phyloP scores from a whole-genome alignment of 129 eudicot genomes.

The Smallanthus sonchifolius region DNA sequence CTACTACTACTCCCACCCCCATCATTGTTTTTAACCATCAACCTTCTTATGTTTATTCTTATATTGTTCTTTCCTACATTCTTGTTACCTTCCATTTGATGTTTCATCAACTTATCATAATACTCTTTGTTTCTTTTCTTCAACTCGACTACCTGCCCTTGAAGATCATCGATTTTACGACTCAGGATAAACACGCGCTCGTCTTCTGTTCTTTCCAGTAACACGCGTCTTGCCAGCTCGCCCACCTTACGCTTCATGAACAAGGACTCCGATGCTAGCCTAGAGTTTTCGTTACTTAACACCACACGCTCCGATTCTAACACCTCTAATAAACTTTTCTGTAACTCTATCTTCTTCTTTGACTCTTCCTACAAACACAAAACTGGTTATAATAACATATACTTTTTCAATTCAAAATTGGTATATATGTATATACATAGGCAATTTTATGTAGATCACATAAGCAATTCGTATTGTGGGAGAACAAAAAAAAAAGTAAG shows the following conservation, averaged over 20 bases:
- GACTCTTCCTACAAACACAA: constrained; percentile 27
- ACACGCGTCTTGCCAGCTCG: constrained; percentile 65
- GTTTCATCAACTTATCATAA: constrained; percentile 47
- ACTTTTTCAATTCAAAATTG: too few relatives aligned
- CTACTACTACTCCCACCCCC: constrained; percentile 33
- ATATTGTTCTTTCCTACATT: constrained; percentile 20
- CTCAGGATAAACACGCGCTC: constrained; percentile 59
- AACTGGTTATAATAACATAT: too few relatives aligned
- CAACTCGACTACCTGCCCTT: constrained; percentile 51
- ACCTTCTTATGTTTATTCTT: constrained; percentile 19
- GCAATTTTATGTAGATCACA: too few relatives aligned
- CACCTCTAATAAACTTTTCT: constrained; percentile 68
- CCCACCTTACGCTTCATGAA: constrained; percentile 81
- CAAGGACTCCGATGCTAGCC: constrained; percentile 51
- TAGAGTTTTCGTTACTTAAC: constrained; percentile 58
- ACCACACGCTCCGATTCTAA: constrained; percentile 81
- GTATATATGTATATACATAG: too few relatives aligned
- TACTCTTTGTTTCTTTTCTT: constrained; percentile 77
- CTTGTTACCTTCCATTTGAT: constrained; percentile 23
- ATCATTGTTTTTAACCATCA: constrained; percentile 14
- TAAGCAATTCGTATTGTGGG: too few relatives aligned
- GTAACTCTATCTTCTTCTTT: constrained; percentile 60
- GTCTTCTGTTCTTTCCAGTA: constrained; percentile 65
- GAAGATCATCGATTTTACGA: constrained; percentile 70
- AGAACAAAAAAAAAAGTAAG: too few relatives aligned